These are phyloP conservation scores for Pseudogymnoascus sp. DNA, from an alignment of 2,329 filamentous ascomycete species.

Conservation along the genomic window DNA sequence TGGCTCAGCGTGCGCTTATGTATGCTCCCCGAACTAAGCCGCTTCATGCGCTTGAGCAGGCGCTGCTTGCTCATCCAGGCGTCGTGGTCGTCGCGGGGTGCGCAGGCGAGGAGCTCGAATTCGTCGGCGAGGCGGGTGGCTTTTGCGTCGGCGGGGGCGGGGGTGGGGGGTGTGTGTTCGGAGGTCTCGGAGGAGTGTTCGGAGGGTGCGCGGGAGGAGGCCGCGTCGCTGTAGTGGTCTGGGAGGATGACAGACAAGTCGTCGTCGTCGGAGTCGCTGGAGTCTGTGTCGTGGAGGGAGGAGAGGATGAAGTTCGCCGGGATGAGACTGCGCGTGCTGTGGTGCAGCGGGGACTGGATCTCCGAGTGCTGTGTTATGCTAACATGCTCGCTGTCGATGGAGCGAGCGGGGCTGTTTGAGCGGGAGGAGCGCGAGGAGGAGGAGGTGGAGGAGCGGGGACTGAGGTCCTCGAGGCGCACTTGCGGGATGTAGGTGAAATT, in stretches of 20 bases:
- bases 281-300: constrained; percentile 18
- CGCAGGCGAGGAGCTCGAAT: background rate
- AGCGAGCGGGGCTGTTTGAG: background rate
- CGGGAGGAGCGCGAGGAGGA: constrained; percentile 19
- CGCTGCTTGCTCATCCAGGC: constrained; percentile 19
- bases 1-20: constrained; percentile 26
- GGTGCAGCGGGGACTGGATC: constrained; percentile 21
- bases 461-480: constrained; percentile 30
- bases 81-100: constrained; percentile 12
- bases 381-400: background rate
- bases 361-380: constrained; percentile 18
- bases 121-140: constrained; percentile 14
- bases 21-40: constrained; percentile 23
- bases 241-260: constrained; percentile 22
- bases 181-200: constrained; percentile 11
- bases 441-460: constrained; percentile 32
- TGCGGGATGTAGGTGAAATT: constrained; percentile 29
- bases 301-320: constrained; percentile 21
- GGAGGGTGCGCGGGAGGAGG: constrained; percentile 19
- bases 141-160: constrained; percentile 16
- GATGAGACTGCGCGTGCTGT: constrained; percentile 12
- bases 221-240: constrained; percentile 27
- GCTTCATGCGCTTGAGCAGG: constrained; percentile 22
- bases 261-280: constrained; percentile 22
- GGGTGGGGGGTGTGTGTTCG: constrained; percentile 16